Base-by-base conservation (phyloP, 306 rosid genomes). In the Quercus robur region DNA sequence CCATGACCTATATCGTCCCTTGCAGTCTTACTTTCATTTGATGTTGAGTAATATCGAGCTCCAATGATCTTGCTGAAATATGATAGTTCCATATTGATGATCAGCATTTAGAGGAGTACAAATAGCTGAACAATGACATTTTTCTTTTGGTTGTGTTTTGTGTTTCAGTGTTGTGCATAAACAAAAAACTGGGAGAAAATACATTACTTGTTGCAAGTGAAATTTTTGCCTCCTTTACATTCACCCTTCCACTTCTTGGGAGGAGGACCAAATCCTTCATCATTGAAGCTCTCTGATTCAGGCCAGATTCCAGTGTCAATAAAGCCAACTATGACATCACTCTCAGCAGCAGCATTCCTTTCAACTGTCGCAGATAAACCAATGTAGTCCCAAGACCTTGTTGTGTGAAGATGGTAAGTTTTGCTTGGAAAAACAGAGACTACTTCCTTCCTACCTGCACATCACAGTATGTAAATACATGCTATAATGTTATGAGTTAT, bases 31-130 rank as follows among this genome's bases (percentile, higher is more conserved):
- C 30, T 4, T n/a, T 4, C 31, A 31, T 23, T 23, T 20, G 17
- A 0, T 86, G 70, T 25, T 12, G 15, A 6, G 55, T 61, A 63
- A 9, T n/a, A 61, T 15, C 72, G 20, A 20, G 79, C 79, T 62
- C 87, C 87, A 2, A 84, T 75, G 63, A 84, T 15, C 73, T 79
- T 84, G 17, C 74, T 70, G 74, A 18, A 91, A 77, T 14, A 87
- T 21, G 33, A 82, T 77, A 12, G 89, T 90, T 7, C 91, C 89
- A 49, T 89, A 88, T 6, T 86, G 86, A 14, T 89, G 86, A 8
- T 90, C 88, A 71, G 87, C 90, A 23, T 89, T 91, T 23, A 85
- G 79, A 62, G 85, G 89, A 63, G 93, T 87, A 77, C 85, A 72
- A 21, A 87, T 11, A 64, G 7, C 26, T 1, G 35, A 35, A 4